Percentiles rank a stretch among this genome's conserved stretches.
phyloP scores from a whole-genome alignment of 2,329 filamentous ascomycete genomes.

The Fusarium scirpi region DNA sequence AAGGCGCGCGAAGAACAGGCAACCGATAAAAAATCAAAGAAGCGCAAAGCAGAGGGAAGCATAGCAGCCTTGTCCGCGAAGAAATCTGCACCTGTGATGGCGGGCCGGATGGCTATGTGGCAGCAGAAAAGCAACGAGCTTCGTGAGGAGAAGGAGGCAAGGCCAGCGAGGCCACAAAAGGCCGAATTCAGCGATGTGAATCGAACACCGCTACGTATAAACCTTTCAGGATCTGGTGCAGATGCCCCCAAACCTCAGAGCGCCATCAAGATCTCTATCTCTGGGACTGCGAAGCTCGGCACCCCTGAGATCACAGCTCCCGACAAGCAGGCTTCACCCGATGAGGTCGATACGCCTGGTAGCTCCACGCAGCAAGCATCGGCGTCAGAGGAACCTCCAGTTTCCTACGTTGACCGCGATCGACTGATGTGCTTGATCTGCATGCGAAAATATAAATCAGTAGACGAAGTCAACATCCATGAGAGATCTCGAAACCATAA shows the following conservation, averaged over 20 bases:
- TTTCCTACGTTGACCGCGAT: slow-evolving; percentile 70
- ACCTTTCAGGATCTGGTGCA: slow-evolving; percentile 27
- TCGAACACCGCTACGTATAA: slow-evolving; percentile 41
- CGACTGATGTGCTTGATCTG: slow-evolving; percentile 60
- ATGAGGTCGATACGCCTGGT: slow-evolving; percentile 7
- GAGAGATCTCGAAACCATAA: slow-evolving; percentile 58
- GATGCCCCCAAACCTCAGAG: slow-evolving; percentile 37
- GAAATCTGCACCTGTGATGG: slow-evolving; percentile 59
- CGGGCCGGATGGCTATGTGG: slow-evolving; percentile 59
- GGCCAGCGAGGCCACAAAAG: slow-evolving; percentile 6
- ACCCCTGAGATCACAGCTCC: slow-evolving; percentile 17
- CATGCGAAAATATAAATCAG: slow-evolving; percentile 60
- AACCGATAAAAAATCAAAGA: slow-evolving; percentile 60
- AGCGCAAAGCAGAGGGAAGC: slow-evolving; percentile 63
- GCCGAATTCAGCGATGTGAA: slow-evolving; percentile 31
- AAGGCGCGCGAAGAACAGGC: slow-evolving; percentile 46
- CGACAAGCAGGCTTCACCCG: slow-evolving; percentile 26
- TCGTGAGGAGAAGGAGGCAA: slow-evolving; percentile 40
- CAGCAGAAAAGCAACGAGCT: slow-evolving; percentile 59
- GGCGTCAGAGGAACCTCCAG: slow-evolving; percentile 16
- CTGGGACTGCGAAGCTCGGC: slow-evolving; percentile 39
- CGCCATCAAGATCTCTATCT: slow-evolving; percentile 52
- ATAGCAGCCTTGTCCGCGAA: slow-evolving; percentile 50
- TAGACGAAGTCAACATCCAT: slow-evolving; percentile 58
- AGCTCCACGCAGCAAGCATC: slow-evolving; percentile 1